These are phyloP conservation scores for Phytophthora crassamura DNA, from an alignment of 352 stramenopile genomes.

Conservation along the genomic window DNA sequence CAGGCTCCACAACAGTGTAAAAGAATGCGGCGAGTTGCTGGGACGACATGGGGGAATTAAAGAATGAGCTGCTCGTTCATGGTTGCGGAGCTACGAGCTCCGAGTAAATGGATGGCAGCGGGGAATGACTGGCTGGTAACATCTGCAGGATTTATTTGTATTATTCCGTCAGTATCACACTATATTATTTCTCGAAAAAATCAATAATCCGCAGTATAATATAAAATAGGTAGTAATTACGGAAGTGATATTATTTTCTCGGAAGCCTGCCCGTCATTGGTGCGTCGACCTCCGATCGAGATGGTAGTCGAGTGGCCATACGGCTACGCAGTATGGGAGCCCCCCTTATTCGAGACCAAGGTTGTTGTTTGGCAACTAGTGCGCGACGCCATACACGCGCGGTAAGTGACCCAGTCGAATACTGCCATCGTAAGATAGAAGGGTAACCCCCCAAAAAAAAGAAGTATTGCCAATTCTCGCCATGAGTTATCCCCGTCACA, in stretches of 20 bases:
- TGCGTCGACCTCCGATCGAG: too few relatives aligned
- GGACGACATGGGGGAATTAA: conserved; percentile 4
- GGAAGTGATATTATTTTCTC: conserved; percentile 12
- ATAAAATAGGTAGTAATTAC: conserved; percentile 6
- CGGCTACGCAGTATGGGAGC: too few relatives aligned
- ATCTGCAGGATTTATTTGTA: conserved; percentile 8
- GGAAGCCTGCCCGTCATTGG: too few relatives aligned
- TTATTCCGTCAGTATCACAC: conserved; percentile 1
- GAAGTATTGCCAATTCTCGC: too few relatives aligned
- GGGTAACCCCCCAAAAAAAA: too few relatives aligned
- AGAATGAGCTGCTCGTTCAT: conserved; percentile 1
- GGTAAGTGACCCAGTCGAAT: too few relatives aligned
- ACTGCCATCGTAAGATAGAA: too few relatives aligned
- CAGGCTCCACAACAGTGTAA: conserved; percentile 16
- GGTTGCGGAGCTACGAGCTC: not conserved
- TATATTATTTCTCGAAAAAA: conserved; percentile 1
- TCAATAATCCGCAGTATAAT: conserved; percentile 10
- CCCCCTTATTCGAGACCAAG: too few relatives aligned
- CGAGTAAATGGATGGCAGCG: not conserved
- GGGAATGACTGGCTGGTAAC: not conserved
- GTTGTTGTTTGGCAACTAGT: too few relatives aligned
- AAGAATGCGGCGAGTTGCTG: conserved; percentile 23
- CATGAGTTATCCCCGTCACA: too few relatives aligned
- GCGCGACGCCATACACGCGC: too few relatives aligned
- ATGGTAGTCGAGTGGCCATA: too few relatives aligned